Conservation (phyloP, 2,329 filamentous ascomycete genomes). For the Akanthomyces dipterigenus region DNA sequence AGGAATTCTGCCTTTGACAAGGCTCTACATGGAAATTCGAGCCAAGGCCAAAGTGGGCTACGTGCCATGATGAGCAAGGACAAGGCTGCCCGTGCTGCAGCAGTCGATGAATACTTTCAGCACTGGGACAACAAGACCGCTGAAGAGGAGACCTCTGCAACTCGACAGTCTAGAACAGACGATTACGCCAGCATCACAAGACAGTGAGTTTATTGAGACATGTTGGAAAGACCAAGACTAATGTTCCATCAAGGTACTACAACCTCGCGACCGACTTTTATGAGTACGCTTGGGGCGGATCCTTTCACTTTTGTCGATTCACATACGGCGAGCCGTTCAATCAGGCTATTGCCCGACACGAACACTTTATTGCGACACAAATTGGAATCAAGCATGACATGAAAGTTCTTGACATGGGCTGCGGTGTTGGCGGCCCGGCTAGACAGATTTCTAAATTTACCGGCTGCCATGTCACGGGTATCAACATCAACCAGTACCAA, state of each 20-base stretch:
- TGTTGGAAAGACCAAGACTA: background rate
- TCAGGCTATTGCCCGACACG: slow-evolving; percentile 85
- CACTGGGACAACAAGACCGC: slow-evolving; percentile 78
- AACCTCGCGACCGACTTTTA: slow-evolving; percentile 87
- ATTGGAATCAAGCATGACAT: slow-evolving; percentile 75
- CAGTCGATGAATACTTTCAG: slow-evolving; percentile 83
- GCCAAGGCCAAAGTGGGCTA: slow-evolving; percentile 61
- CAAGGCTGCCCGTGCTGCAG: slow-evolving; percentile 60
- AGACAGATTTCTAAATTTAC: slow-evolving; percentile 91
- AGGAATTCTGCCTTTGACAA: slow-evolving; percentile 83
- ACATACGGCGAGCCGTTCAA: slow-evolving; percentile 75
- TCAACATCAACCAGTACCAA: slow-evolving; percentile 99
- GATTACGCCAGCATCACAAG: slow-evolving; percentile 85
- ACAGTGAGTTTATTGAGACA: slow-evolving; percentile 53
- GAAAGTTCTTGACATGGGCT: slow-evolving; percentile 90
- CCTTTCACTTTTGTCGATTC: slow-evolving; percentile 94
- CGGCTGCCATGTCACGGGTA: slow-evolving; percentile 72
- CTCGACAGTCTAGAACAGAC: slow-evolving; percentile 57
- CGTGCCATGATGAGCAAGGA: slow-evolving; percentile 78
- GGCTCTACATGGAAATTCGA: slow-evolving; percentile 65
- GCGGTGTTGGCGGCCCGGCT: slow-evolving; percentile 89
- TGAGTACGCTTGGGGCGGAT: slow-evolving; percentile 89
- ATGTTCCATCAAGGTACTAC: slow-evolving; percentile 60
- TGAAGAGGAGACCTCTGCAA: slow-evolving; percentile 69
- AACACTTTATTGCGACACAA: slow-evolving; percentile 86